Evolutionary conservation across 2,329 filamentous ascomycete genomes (phyloP), one percentile per base, ranked within the genome.

Genomic region (Tetracladium maxilliforme): DNA sequence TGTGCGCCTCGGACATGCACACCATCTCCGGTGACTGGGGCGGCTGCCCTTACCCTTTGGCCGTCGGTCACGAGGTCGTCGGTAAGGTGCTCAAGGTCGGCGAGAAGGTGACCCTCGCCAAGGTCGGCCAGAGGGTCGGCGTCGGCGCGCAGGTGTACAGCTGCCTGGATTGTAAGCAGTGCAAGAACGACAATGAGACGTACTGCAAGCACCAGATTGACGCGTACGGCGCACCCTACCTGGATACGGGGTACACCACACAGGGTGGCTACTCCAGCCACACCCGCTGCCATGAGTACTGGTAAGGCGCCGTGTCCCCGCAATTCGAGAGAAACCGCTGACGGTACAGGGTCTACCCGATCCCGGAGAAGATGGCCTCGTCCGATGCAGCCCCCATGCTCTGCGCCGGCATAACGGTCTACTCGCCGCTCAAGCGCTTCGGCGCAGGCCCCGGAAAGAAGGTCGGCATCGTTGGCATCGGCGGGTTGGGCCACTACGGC

Each of bases 381-480:
- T 48, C 54, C 28, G 51, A 73, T 25, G 79, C 74, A 2, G 82
- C 80, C 3, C 79, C 78, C 7, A 83, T 86, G 77, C 64, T 90
- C 37, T 92, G 83, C 50, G 83, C 80, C 20, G 83, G 83, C 34
- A 61, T 92, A 36, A 92, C 83, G 4, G 71, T 71, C 21, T 86
- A 66, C 41, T 62, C 65, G 4, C 78, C 78, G 0, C 48, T 87
- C 11, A 61, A 62, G 24, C 63, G 71, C 12, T 69, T 74, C 16
- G 67, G 64, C 3, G 59, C 66, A 11, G 77, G 77, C 0, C 70
- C 72, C 0, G 77, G 76, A 5, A 78, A 73, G 42, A 57, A 52
- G 6, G 73, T 84, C 0, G 77, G 69, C 0, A 62, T 83, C 25
- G 54, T 80, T 5, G 76, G 78, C 4, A 56, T 83, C 7, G 78